Evolutionary conservation across 2,329 filamentous ascomycete species (phyloP).

Genomic region (Cercospora canescens): DNA sequence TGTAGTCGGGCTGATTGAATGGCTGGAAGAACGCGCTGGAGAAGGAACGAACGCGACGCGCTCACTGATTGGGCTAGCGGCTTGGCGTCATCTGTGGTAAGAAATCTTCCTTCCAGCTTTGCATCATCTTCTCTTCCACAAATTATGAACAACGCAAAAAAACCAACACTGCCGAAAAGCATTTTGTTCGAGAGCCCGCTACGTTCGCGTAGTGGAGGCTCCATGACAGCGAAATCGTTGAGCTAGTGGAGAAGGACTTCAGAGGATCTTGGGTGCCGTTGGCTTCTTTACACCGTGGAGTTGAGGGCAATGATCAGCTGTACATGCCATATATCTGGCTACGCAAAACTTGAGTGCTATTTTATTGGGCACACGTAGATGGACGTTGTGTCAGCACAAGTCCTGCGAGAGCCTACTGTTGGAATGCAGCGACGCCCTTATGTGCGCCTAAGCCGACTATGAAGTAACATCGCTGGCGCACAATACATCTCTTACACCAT

Average conservation of each 20-base stretch:
- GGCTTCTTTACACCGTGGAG: conserved; percentile 35
- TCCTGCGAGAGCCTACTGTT: neutral
- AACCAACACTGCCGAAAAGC: conserved; percentile 41
- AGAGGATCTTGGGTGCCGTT: conserved; percentile 43
- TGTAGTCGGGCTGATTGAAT: neutral
- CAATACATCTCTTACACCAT: neutral
- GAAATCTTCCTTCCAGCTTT: conserved; percentile 11
- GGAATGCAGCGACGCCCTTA: too few relatives aligned
- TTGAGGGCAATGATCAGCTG: conserved; percentile 42
- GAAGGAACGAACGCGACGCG: conserved; percentile 7
- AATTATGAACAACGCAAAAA: conserved; percentile 40
- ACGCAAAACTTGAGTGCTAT: neutral
- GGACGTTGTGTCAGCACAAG: neutral
- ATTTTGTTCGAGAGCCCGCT: conserved; percentile 42
- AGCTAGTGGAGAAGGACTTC: conserved; percentile 39
- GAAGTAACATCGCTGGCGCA: neutral
- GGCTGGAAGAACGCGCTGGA: conserved; percentile 3
- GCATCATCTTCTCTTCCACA: conserved; percentile 21
- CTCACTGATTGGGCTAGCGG: neutral
- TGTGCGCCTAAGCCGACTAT: too few relatives aligned
- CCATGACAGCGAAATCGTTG: conserved; percentile 44
- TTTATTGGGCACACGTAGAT: neutral
- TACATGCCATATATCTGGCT: conserved; percentile 26
- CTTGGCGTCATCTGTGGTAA: conserved; percentile 1
- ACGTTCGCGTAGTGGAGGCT: conserved; percentile 35